Evolutionary conservation across 352 stramenopile genomes (phyloP).

Genomic region (Globisporangium nodosum): DNA sequence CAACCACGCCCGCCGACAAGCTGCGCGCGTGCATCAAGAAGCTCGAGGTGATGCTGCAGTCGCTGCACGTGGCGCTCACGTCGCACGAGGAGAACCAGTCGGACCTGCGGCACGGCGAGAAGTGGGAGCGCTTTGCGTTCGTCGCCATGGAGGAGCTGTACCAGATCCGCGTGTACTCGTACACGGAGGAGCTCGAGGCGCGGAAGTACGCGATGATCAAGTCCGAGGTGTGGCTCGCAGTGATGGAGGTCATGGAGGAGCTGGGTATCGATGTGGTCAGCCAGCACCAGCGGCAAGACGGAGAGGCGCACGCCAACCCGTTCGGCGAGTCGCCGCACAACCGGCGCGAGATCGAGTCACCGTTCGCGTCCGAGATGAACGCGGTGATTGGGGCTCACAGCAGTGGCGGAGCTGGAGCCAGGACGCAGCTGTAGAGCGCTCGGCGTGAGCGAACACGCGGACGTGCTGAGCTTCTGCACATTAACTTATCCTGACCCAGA

Average conservation of each 20-base stretch:
- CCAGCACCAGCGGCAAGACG: conserved; percentile 10
- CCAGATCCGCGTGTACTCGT: conserved; percentile 80
- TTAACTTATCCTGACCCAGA: conserved; percentile 12
- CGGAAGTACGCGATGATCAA: conserved; percentile 88
- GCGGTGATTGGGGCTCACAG: conserved; percentile 37
- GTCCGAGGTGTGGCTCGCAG: conserved; percentile 83
- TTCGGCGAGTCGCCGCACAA: conserved; percentile 33
- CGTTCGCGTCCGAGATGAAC: conserved; percentile 59
- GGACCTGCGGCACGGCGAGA: conserved; percentile 72
- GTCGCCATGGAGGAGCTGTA: conserved; percentile 86
- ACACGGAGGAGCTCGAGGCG: conserved; percentile 80
- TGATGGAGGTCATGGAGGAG: conserved; percentile 89
- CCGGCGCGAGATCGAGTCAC: conserved; percentile 24
- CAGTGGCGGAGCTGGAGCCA: conserved; percentile 12
- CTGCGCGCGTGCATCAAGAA: conserved; percentile 51
- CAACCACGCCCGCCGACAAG: conserved; percentile 46
- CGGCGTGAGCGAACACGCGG: not conserved
- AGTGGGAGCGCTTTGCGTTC: conserved; percentile 81
- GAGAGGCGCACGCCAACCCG: conserved; percentile 16
- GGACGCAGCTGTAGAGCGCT: conserved; percentile 31
- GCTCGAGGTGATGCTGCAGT: conserved; percentile 79
- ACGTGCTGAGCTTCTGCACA: too few relatives aligned
- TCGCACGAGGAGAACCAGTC: conserved; percentile 84
- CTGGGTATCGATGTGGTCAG: conserved; percentile 56
- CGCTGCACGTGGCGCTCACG: conserved; percentile 76